phyloP scores from a whole-genome alignment of 768 basidiomycete genomes.

The Collybia sp. region DNA sequence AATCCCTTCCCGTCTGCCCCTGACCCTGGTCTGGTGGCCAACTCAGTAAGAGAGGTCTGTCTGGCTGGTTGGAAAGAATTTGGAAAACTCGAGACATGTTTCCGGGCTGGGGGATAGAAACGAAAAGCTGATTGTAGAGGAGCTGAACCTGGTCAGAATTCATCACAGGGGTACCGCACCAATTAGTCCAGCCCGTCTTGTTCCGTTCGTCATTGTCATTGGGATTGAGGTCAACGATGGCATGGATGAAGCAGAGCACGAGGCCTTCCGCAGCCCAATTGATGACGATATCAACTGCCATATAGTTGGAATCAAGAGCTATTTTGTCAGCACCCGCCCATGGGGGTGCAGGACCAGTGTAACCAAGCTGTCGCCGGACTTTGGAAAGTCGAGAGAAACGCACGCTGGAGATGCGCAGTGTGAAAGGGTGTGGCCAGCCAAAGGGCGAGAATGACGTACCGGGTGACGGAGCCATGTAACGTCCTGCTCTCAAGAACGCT shows the following conservation, averaged over 20 bases:
- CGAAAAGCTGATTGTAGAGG: slow-evolving; percentile 54
- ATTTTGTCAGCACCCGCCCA: slow-evolving; percentile 70
- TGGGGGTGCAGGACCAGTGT: slow-evolving; percentile 44
- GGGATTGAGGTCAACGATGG: slow-evolving; percentile 66
- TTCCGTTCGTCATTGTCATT: slow-evolving; percentile 68
- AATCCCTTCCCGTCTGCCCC: slow-evolving; percentile 38
- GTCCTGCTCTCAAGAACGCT: slow-evolving; percentile 71
- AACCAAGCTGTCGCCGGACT: slow-evolving; percentile 70
- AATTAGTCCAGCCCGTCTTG: slow-evolving; percentile 81
- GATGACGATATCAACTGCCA: slow-evolving; percentile 86
- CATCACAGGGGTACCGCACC: slow-evolving; percentile 80
- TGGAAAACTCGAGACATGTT: slow-evolving; percentile 70
- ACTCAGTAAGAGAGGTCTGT: slow-evolving; percentile 56
- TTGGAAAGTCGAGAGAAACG: slow-evolving; percentile 74
- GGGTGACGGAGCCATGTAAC: slow-evolving; percentile 80
- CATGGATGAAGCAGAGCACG: slow-evolving; percentile 87
- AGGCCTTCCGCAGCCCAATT: slow-evolving; percentile 87
- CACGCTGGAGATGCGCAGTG: slow-evolving; percentile 44
- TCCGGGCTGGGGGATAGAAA: slow-evolving; percentile 45
- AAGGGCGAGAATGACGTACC: slow-evolving; percentile 29
- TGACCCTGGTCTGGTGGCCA: slow-evolving; percentile 71
- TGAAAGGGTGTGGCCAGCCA: slow-evolving; percentile 15
- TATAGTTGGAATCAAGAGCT: slow-evolving; percentile 67
- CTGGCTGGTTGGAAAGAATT: slow-evolving; percentile 60
- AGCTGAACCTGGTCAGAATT: slow-evolving; percentile 49